Percentiles rank a stretch among this genome's conserved stretches.
Evolutionary conservation across 768 basidiomycete genomes (phyloP).

Genomic region (Tricholoma furcatifolium): DNA sequence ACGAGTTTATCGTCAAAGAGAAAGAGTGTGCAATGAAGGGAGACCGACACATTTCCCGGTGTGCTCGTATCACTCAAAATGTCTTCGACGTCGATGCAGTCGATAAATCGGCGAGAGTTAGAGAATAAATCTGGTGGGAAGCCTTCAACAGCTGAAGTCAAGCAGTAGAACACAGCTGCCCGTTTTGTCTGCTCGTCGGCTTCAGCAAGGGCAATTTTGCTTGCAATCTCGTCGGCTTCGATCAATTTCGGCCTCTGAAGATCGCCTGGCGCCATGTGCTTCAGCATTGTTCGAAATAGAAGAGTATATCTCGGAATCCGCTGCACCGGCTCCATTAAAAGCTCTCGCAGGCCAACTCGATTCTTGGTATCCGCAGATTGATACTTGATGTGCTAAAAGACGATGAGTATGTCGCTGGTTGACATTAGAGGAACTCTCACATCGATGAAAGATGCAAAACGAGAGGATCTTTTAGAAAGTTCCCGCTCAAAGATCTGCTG

Average conservation of each 20-base stretch:
- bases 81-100: slow-evolving; percentile 94
- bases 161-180: slow-evolving; percentile 83
- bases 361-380: slow-evolving; percentile 70
- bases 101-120: slow-evolving; percentile 82
- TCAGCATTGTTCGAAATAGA: slow-evolving; percentile 89
- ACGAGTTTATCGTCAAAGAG: slow-evolving; percentile 94
- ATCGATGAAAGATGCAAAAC: slow-evolving; percentile 85
- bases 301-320: slow-evolving; percentile 94
- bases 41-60: slow-evolving; percentile 42
- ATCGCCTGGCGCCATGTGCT: slow-evolving; percentile 79
- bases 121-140: slow-evolving; percentile 93
- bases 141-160: slow-evolving; percentile 82
- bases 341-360: slow-evolving; percentile 84
- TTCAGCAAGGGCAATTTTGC: slow-evolving; percentile 89
- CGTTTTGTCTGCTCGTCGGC: slow-evolving; percentile 90
- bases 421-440: slow-evolving; percentile 43
- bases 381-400: slow-evolving; percentile 79
- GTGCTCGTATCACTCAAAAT: slow-evolving; percentile 49
- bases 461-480: slow-evolving; percentile 73
- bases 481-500: slow-evolving; percentile 86
- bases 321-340: slow-evolving; percentile 96
- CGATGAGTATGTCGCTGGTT: slow-evolving; percentile 6
- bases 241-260: slow-evolving; percentile 74
- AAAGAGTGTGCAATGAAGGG: slow-evolving; percentile 84
- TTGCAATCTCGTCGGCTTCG: slow-evolving; percentile 86